Base-by-base conservation (phyloP, 805 yeast species). In the Saccharomycopsis guyanensis region DNA sequence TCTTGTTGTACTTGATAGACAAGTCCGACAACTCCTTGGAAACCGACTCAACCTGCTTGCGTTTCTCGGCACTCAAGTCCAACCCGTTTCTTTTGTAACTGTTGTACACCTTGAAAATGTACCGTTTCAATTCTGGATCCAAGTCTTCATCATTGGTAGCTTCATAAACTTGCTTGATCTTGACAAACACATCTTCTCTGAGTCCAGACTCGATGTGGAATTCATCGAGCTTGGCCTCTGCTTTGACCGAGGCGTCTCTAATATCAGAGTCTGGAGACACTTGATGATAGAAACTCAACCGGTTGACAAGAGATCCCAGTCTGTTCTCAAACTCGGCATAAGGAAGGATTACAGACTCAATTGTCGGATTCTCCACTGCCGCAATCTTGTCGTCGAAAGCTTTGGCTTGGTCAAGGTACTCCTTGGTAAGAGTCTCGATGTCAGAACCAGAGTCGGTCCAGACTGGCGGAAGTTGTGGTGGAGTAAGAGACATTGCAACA, bases 171-270 rank as follows among this genome's bases (percentile, higher is more conserved):
- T 66, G 66, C 53, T 78, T 71, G 59, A 82, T 73, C 5, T 72
- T 73, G 51, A 66, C 59, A 60, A 69, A 86, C 12, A 86, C 75
- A 54, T 83, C 89, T 50, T 67, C 75, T 59, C 94, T 76, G 46
- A 76, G 61, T 12, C 73, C 70, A 18, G 80, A 70, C 55, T 83
- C 93, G 55, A 86, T 82, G 7, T 69, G 64, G 54, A 68, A 74
- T 41, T 78, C 73, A 43, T 74, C 70, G 37, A 82, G 61, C 50
- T 69, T 58, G 58, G 77, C 77, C 50, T 80, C 82, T 0, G 85
- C 80, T 47, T 73, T 65, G 39, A 70, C 71, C 2, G 89, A 77
- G 3, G 87, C 86, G 51, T 82, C 86, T 57, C 95, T 73, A 27
- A 83, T 59, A 75, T 52, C 72, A 69, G 41, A 2, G 32, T 46